Evolutionary conservation across 495 filamentous ascomycete species (phyloP).

Genomic region (Articulospora tetracladia): DNA sequence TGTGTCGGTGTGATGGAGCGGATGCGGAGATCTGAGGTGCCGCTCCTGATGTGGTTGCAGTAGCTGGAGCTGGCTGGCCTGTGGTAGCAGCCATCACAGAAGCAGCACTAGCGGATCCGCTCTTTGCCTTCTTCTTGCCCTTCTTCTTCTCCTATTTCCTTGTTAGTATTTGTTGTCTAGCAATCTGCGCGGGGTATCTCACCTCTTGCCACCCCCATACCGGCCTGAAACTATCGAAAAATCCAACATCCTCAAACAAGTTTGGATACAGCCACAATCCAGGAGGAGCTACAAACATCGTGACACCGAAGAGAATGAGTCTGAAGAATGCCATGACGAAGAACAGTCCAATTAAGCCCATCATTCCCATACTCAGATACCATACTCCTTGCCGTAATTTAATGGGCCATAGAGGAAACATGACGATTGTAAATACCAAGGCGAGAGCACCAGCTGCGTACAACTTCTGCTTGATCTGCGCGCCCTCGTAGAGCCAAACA

Average conservation of each 20-base stretch:
- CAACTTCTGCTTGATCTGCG: slow-evolving; percentile 87
- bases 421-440: slow-evolving; percentile 78
- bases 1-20: slow-evolving; percentile 44
- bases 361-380: slow-evolving; percentile 94
- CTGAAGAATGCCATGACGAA: slow-evolving; percentile 97
- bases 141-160: slow-evolving; percentile 49
- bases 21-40: slow-evolving; percentile 43
- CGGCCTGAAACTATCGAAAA: slow-evolving; percentile 96
- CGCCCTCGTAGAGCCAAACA: slow-evolving; percentile 93
- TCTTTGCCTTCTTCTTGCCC: slow-evolving; percentile 52
- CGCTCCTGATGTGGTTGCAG: slow-evolving; percentile 56
- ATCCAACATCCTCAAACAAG: slow-evolving; percentile 96
- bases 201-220: slow-evolving; percentile 99
- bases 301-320: slow-evolving; percentile 90
- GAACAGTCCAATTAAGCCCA: slow-evolving; percentile 89
- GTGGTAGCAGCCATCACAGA: slow-evolving; percentile 40
- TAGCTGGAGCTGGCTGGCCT: slow-evolving; percentile 50
- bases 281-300: slow-evolving; percentile 77
- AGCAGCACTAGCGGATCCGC: slow-evolving; percentile 36
- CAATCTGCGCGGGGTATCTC: slow-evolving; percentile 20
- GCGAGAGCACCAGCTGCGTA: slow-evolving; percentile 81
- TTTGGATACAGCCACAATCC: slow-evolving; percentile 98
- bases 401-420: slow-evolving; percentile 97
- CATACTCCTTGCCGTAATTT: slow-evolving; percentile 90
- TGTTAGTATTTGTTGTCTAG: slow-evolving; percentile 27